Base-by-base conservation (phyloP, 306 rosid species). In the Sesbania bispinosa region DNA sequence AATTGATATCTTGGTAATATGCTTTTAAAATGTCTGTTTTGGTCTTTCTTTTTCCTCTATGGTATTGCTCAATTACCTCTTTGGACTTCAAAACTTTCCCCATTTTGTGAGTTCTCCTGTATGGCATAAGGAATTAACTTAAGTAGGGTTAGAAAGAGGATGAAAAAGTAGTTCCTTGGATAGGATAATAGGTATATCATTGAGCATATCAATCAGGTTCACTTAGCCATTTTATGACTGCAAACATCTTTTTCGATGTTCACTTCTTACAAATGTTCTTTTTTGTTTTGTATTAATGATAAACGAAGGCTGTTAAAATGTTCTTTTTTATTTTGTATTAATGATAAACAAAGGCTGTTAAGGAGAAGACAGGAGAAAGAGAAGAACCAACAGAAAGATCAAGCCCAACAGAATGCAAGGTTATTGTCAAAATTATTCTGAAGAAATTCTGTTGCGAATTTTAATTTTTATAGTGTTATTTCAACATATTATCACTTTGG, bases 331-430 rank as follows among this genome's bases (percentile, higher is more conserved):
- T 64, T 70, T 74, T 62, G 71, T 36, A 81, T 62, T 29, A 43
- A 45, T 43, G 2, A 59, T 50, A 18, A 69, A 18, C 80, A 60
- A 80, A 88, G 96, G 87, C 32, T 78, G 70, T 52, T 46, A 81
- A 68, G 79, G 98, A 89, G 79, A 82, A 77, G 79, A 62, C 47
- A 42, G 80, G 83, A 82, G 87, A 85, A 27, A 69, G 65, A 69
- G 88, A 87, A 15, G 97, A 95, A 52, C 43, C 76, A 23, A 23
- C 81, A 55, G 96, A 86, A 71, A 83, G 68, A 71, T 50, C 88
- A 0, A 79, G 87, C 62, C 85, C 62, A 77, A 75, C 84, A 33
- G 96, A 91, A 76, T 95, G 99, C 99, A 95, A 95, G 99, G 99
- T 95, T 69, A 58, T 69, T 61, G 32, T 67, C 67, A 24, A 71